Percentiles rank a stretch among this genome's conserved stretches.
These are phyloP conservation scores for Catenaria anguillulae DNA, from an alignment of 371 early-diverging fungal species.

Conservation along the genomic window DNA sequence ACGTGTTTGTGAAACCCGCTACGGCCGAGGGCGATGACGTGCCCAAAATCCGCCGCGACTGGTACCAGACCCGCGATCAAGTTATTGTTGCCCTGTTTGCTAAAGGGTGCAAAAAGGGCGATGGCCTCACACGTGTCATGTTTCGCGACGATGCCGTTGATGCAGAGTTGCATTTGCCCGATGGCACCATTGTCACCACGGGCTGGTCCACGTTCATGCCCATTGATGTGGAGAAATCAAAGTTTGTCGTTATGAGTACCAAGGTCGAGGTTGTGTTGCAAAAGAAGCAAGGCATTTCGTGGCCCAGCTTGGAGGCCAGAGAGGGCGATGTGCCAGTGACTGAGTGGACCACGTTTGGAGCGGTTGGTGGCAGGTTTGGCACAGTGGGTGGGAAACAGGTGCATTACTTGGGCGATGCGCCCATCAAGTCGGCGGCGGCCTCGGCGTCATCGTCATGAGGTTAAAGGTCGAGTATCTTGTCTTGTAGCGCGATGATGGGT, in stretches of 20 bases:
- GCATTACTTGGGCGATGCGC: conserved; percentile 1
- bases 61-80: conserved; percentile 76
- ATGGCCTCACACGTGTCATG: conserved; percentile 36
- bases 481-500: no score
- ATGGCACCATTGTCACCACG: conserved; percentile 41
- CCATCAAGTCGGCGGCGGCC: no score
- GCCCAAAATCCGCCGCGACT: conserved; percentile 74
- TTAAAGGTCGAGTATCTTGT: no score
- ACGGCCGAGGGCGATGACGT: conserved; percentile 21
- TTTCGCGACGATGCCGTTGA: conserved; percentile 35
- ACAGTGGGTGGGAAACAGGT: conserved; percentile 9
- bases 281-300: conserved; percentile 72
- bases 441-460: no score
- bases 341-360: conserved; percentile 74
- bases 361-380: conserved; percentile 11
- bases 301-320: conserved; percentile 64
- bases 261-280: conserved; percentile 73
- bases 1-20: conserved; percentile 51
- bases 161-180: conserved; percentile 34
- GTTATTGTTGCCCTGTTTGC: conserved; percentile 82
- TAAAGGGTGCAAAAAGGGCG: conserved; percentile 62
- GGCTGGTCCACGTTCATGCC: conserved; percentile 31
- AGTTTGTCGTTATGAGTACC: conserved; percentile 56
- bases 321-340: conserved; percentile 28
- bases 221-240: conserved; percentile 50